Evolutionary conservation across 2,329 filamentous ascomycete species (phyloP).

Genomic region (Aspergillus ochraceus): DNA sequence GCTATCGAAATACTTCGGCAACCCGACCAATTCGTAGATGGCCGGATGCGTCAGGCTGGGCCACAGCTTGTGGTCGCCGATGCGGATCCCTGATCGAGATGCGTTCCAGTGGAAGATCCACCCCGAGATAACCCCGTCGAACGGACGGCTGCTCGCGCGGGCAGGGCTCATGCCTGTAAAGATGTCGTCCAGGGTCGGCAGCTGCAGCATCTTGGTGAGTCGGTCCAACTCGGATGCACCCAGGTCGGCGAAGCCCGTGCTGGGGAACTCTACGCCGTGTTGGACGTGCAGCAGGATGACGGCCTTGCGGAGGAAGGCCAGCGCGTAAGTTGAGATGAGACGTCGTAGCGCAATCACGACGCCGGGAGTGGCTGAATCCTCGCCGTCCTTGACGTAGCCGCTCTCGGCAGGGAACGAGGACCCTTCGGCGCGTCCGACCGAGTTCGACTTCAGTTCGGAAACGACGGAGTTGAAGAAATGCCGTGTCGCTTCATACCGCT

Average conservation of each 20-base stretch:
- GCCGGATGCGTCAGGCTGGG: conserved; percentile 73
- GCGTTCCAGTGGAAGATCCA: conserved; percentile 65
- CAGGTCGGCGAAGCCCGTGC: conserved; percentile 61
- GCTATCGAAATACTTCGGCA: conserved; percentile 88
- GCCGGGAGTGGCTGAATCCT: conserved; percentile 33
- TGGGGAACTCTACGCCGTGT: conserved; percentile 84
- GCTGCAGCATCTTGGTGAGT: conserved; percentile 69
- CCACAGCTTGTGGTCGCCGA: conserved; percentile 34
- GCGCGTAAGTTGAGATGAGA: conserved; percentile 73
- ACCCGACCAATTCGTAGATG: conserved; percentile 89
- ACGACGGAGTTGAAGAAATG: conserved; percentile 42
- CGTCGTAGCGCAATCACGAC: conserved; percentile 35
- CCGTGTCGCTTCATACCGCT: conserved; percentile 29
- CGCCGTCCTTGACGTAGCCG: conserved; percentile 39
- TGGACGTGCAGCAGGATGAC: conserved; percentile 82
- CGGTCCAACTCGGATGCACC: conserved; percentile 78
- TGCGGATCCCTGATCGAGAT: conserved; percentile 31
- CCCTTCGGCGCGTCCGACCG: conserved; percentile 34
- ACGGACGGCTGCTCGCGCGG: conserved; percentile 39
- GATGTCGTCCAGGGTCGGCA: conserved; percentile 79
- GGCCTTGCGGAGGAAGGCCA: conserved; percentile 86
- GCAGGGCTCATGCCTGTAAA: conserved; percentile 58
- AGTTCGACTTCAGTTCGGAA: conserved; percentile 36
- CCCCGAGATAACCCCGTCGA: conserved; percentile 57
- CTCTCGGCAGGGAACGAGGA: conserved; percentile 38